Evolutionary conservation across 192 early-diverging fungal genomes (phyloP).

Genomic region (Coemansia sp.): DNA sequence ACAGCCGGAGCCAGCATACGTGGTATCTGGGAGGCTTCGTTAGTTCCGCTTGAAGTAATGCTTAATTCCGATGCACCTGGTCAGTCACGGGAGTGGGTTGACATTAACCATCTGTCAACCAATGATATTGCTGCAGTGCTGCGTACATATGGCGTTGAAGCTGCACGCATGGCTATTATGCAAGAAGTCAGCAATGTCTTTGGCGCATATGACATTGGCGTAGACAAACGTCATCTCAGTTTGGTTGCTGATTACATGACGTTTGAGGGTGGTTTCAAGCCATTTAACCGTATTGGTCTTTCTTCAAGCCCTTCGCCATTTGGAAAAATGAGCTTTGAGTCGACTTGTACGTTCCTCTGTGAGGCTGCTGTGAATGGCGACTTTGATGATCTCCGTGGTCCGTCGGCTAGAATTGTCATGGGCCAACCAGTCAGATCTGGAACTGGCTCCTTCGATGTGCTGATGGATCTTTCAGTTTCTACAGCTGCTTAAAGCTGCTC

Average conservation of each 20-base stretch:
- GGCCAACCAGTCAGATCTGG: conserved; percentile 90
- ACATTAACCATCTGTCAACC: conserved; percentile 84
- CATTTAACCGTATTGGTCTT: conserved; percentile 96
- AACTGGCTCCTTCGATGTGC: conserved; percentile 92
- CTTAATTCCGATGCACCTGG: conserved; percentile 17
- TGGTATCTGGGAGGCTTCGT: conserved; percentile 81
- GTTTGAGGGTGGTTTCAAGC: conserved; percentile 97
- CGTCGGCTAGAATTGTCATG: conserved; percentile 91
- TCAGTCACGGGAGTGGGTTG: conserved; percentile 63
- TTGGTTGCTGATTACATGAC: conserved; percentile 99
- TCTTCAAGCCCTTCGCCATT: conserved; percentile 90
- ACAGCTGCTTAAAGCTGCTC: conserved; percentile 11
- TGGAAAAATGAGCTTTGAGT: conserved; percentile 97
- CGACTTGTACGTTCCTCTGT: conserved; percentile 92
- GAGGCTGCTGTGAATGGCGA: conserved; percentile 89
- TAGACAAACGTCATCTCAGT: conserved; percentile 92
- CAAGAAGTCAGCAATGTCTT: conserved; percentile 92
- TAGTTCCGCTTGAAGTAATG: conserved; percentile 38
- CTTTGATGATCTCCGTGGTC: conserved; percentile 81
- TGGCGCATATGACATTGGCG: conserved; percentile 87
- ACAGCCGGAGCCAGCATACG: conserved; percentile 90
- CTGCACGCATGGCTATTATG: conserved; percentile 88
- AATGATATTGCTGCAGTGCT: conserved; percentile 97
- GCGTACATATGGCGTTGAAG: conserved; percentile 95
- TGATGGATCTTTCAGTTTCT: conserved; percentile 40